Evolutionary conservation across 2,329 filamentous ascomycete genomes (phyloP), one percentile per base, ranked within the genome.

Genomic region (Aureobasidium sp.): DNA sequence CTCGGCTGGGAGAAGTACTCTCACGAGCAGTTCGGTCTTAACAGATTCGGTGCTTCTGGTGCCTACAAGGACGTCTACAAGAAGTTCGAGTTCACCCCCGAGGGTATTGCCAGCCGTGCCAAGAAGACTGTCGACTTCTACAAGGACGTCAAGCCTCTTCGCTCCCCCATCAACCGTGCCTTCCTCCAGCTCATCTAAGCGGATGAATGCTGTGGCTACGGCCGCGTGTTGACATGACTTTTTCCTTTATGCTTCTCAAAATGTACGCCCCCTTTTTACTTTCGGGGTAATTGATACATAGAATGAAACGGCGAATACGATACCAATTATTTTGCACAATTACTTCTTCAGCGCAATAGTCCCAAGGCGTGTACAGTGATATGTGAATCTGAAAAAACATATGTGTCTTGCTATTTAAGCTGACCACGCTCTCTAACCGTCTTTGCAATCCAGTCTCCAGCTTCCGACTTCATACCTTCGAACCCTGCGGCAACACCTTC

Each of bases 71-170:
- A 97, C 72, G 91, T 99, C 65, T 99, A 99, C 85, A 88, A 90
- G 84, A 97, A 97, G 86, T 99, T 99, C 80, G 94, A 97, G 79
- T 97, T 99, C 83, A 99, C 93, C 55, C 90, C 94, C 60, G 93
- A 96, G 80, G 94, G 94, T 68, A 89, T 99, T 76, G 83, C 90
- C 80, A 97, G 97, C 89, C 91, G 94, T 72, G 94, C 93, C 65
- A 78, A 91, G 67, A 88, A 89, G 70, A 99, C 94, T 67, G 82
- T 97, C 72, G 87, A 97, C 76, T 99, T 97, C 87, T 99, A 91
- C 88, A 97, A 97, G 89, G 89, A 88, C 68, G 85, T 89, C 75
- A 92, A 93, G 80, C 83, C 79, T 53, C 75, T 97, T 73, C 91
- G 94, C 78, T 97, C 92, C 61, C 93, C 94, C 68, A 78, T 99